Evolutionary conservation across 2,329 filamentous ascomycete species (phyloP).

Genomic region (Dothistroma septosporum): DNA sequence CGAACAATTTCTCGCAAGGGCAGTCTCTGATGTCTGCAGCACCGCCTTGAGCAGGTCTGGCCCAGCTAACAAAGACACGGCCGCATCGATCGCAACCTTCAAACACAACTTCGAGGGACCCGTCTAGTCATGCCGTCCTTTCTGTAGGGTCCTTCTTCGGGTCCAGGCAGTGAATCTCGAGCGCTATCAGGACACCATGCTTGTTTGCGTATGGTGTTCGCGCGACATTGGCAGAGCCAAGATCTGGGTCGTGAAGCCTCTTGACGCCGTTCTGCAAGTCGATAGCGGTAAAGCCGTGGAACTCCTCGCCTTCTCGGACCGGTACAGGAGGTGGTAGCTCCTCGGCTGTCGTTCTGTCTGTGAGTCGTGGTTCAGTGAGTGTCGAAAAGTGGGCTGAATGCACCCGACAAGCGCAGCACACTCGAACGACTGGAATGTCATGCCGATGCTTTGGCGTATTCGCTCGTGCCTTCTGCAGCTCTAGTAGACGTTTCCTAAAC

Average conservation of each 20-base stretch:
- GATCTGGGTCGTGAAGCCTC: constrained; percentile 23
- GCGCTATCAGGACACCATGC: constrained; percentile 22
- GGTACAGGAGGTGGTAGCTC: constrained; percentile 12
- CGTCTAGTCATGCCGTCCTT: constrained; percentile 15
- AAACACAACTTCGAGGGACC: constrained; percentile 13
- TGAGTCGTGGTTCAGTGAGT: constrained; percentile 20
- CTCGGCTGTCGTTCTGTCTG: not conserved
- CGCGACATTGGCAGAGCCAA: constrained; percentile 27
- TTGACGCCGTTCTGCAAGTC: constrained; percentile 26
- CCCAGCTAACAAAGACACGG: constrained; percentile 10
- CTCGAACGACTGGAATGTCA: constrained; percentile 24
- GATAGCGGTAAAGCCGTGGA: constrained; percentile 28
- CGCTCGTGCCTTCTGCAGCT: constrained; percentile 15
- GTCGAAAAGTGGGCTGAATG: constrained; percentile 27
- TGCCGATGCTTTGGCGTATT: not conserved
- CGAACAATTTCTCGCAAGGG: constrained; percentile 11
- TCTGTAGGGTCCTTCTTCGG: constrained; percentile 17
- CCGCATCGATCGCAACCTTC: constrained; percentile 12
- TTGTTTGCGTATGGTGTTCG: constrained; percentile 29
- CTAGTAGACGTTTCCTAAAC: constrained; percentile 19
- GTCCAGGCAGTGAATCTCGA: constrained; percentile 23
- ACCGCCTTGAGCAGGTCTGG: constrained; percentile 1
- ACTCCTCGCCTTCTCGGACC: constrained; percentile 26
- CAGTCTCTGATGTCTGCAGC: constrained; percentile 9
- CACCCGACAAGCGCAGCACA: constrained; percentile 31